Base-by-base conservation (phyloP, 352 stramenopile genomes). In the Elongisporangium senticosum region DNA sequence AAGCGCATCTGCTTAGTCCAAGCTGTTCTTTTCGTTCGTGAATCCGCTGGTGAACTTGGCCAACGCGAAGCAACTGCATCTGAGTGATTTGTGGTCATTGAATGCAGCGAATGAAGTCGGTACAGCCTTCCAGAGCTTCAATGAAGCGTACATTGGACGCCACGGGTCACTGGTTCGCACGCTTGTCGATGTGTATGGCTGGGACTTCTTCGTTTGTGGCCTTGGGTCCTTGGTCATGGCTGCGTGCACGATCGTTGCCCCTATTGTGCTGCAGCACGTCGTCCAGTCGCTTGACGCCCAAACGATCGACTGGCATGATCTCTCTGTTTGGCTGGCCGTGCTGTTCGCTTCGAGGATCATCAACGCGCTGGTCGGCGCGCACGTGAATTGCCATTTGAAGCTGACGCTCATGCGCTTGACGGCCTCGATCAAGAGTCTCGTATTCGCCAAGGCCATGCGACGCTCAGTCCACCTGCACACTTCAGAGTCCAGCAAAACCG, bases 401-500 rank as follows among this genome's bases (percentile, higher is more conserved):
- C 37, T 63, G 1, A 39, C 47, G 37, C 43, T 69, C 17, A 21
- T 77, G 11, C 59, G 57, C 8, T 50, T 77, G 33, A 62, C 55
- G 1, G 65, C 60, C 17, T 61, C 58, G 1, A 26, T 75, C 15
- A 69, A 70, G 43, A 58, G 40, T 7, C 21, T 72, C 37, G 15
- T 75, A 4, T 72, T 75, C 26, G 61, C 61, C 15, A 75, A 72
- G 56, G 49, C 64, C 4, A 62, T 71, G 59, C 64, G 61, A 11
- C 61, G 58, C 26, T 67, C 59, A 19, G 49, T 67, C 24, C 57
- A 65, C n/a, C 60, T 3, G 33, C 11, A 17, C 1, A 1, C 33
- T 17, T 17, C 33, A 43, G 33, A 43, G 33, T 37, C 21, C 37
- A n/a, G 8, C n/a, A 15, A 52, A 2, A 48, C 49, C 21, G 26